Base-by-base conservation (phyloP, 768 basidiomycete species). In the Russula emetica region DNA sequence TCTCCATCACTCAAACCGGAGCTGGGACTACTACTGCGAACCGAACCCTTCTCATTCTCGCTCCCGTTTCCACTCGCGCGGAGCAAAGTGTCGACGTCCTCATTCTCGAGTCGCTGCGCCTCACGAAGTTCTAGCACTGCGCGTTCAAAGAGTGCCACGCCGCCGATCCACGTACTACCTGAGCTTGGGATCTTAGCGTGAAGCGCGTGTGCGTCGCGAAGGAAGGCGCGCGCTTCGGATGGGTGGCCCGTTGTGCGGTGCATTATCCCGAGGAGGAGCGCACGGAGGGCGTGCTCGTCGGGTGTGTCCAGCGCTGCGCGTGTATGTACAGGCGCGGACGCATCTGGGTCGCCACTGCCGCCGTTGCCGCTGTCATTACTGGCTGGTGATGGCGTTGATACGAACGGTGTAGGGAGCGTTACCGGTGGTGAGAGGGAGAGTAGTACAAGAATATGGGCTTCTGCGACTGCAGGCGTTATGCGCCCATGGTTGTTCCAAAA, bases 401-500 rank as follows among this genome's bases (percentile, higher is more conserved):
- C 26, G 44, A 60, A 40, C 5, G 57, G 58, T 28, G 58, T 40
- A 0, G 69, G 69, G 50, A 80, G 73, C 13, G 69, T 66, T 1
- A 78, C 68, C 1, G 75, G 73, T 0, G 87, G 87, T 1, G 82
- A 78, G 26, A 88, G 72, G 1, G 75, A 66, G 16, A 77, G 69
- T 64, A 86, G 78, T 34, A 82, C 80, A n/a, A 74, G 67, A 59
- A 92, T 83, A 64, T 90, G 87, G 0, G 78, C 79, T 64, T 80
- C 70, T 0, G 88, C 87, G 14, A 83, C 78, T 2, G 73, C 72
- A 20, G 77, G 74, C 8, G 78, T 76, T 50, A 89, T 80, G 5
- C 87, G 82, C n/a, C 81, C 72, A 70, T 90, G 86, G 0, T 80
- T 85, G 70, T 92, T 92, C 90, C 90, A 92, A 74, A 92, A 90